phyloP scores from a whole-genome alignment of 2,329 filamentous ascomycete species.

The Dothideomycetes sp. region DNA sequence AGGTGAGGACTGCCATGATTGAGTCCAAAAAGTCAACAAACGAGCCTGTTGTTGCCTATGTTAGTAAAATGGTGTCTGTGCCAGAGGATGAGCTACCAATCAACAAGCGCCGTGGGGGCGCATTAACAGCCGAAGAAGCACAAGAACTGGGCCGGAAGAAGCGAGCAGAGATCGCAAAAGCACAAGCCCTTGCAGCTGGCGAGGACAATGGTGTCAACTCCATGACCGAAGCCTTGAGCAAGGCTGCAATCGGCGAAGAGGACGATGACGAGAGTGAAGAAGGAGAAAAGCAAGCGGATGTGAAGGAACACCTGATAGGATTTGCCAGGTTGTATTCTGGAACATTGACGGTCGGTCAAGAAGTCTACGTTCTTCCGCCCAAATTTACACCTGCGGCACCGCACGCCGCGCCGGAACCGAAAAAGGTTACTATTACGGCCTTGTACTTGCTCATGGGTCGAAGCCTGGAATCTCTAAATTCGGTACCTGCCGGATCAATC shows the following conservation, averaged over 20 bases:
- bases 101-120: constrained; percentile 63
- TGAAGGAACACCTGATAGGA: constrained; percentile 76
- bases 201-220: constrained; percentile 40
- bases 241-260: constrained; percentile 47
- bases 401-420: constrained; percentile 59
- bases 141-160: constrained; percentile 79
- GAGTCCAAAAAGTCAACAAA: constrained; percentile 60
- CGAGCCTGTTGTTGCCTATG: constrained; percentile 80
- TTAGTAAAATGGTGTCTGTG: constrained; percentile 96
- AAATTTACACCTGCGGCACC: constrained; percentile 82
- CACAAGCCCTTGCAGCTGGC: constrained; percentile 50
- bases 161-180: constrained; percentile 73
- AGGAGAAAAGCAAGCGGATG: constrained; percentile 50
- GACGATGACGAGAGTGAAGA: constrained; percentile 14
- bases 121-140: constrained; percentile 80
- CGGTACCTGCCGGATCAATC: constrained; percentile 85
- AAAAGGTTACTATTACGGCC: constrained; percentile 74
- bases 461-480: constrained; percentile 67
- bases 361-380: constrained; percentile 79
- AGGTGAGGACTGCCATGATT: constrained; percentile 69
- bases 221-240: constrained; percentile 50
- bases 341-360: constrained; percentile 77
- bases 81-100: constrained; percentile 84
- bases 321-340: constrained; percentile 93
- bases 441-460: constrained; percentile 95